Evolutionary conservation across 1,139 yeast genomes (phyloP), one percentile per base, ranked within the genome.

Genomic region (Kodamaea sp.): DNA sequence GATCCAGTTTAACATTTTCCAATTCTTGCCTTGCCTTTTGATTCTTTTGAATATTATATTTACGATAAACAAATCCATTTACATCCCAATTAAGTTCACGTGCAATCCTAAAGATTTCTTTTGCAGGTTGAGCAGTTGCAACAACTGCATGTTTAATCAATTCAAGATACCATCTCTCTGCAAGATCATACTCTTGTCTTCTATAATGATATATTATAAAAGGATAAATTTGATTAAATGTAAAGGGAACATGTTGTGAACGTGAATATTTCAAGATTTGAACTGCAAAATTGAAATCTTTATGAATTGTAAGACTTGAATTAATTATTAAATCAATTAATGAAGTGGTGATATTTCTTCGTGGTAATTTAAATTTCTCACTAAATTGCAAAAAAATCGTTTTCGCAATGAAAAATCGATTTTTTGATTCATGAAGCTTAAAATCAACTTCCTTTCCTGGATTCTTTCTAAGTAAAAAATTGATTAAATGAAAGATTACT

Each of bases 181-280:
- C 72, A 11, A 48, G 47, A 1, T 54, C 53, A 43, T 46, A 48
- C 36, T 70, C 70, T 8, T 57, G 50, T 20, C 61, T 49, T n/a
- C 50, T 48, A 44, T 66, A 65, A 43, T 69, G 72, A 43, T 60
- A 63, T 43, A 54, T 55, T 7, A 71, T 63, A 36, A 71, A 67
- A 1, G 76, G 75, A 37, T 57, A 67, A 2, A 70, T 48, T 45
- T 70, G 76, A 42, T 64, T 61, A 48, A 70, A 68, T 0, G 75
- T 59, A 31, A 66, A 58, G 7, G 73, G 72, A 11, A 66, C 42
- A 3, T 57, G 55, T 20, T 44, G 44, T 5, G 53, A 43, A 11
- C 67, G 49, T 3, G 67, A 58, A 11, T 46, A 45, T 38, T 58
- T 54, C 10, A 68, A 49, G 29, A 65, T 53, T 34, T 50, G 41